These are phyloP conservation scores for Agarophyton chilense DNA, from an alignment of 23 red algal species.

Conservation along the genomic window DNA sequence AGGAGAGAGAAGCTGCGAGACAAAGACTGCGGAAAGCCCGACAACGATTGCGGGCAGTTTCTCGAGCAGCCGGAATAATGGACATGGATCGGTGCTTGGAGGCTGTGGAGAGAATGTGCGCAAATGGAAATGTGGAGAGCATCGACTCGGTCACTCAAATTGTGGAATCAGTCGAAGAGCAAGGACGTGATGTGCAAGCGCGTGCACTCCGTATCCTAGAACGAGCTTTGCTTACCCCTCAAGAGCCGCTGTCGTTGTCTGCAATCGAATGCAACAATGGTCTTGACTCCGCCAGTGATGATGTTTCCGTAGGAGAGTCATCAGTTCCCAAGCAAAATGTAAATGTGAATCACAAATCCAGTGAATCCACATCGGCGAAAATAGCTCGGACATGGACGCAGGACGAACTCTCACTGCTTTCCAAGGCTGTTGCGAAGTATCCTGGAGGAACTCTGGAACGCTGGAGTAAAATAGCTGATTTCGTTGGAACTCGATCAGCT, in stretches of 20 bases:
- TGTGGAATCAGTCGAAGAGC: conserved; percentile 2
- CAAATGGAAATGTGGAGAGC: conserved; percentile 50
- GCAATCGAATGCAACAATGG: neutral
- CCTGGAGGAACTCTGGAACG: conserved; percentile 76
- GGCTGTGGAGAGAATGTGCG: conserved; percentile 48
- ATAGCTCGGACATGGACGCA: conserved; percentile 45
- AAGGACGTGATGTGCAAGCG: neutral
- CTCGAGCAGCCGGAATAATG: conserved; percentile 28
- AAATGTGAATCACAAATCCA: neutral
- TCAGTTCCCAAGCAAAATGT: neutral
- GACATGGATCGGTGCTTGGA: conserved; percentile 22
- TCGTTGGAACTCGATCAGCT: conserved; percentile 46
- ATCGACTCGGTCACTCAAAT: conserved; percentile 26
- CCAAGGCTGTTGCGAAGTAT: conserved; percentile 79
- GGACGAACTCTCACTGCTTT: conserved; percentile 69
- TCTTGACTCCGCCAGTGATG: neutral
- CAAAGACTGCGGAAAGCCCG: conserved; percentile 65
- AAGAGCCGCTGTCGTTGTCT: neutral
- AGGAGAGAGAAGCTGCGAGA: conserved; percentile 41
- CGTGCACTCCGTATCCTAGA: neutral
- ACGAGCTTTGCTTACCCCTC: conserved; percentile 4
- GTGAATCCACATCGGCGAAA: neutral
- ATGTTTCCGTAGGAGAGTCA: neutral
- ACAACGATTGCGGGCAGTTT: conserved; percentile 44
- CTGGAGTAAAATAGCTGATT: conserved; percentile 68